Evolutionary conservation across 1,139 yeast genomes (phyloP), one percentile per base, ranked within the genome.

Genomic region (Candida tropicalis): DNA sequence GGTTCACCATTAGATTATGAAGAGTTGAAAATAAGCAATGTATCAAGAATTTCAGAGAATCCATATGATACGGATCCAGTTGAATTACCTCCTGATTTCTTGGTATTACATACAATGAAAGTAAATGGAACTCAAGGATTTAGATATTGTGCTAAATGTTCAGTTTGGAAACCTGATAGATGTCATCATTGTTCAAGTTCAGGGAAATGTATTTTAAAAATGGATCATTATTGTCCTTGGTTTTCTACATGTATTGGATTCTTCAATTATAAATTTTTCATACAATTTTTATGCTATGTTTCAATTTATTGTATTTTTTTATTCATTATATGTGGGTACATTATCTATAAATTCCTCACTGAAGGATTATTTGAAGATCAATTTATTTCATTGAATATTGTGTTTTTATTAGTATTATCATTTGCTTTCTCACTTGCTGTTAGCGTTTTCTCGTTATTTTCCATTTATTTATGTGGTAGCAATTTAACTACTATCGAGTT

Each of bases 191-290:
- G 99, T 48, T 83, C 88, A 0, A 65, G 79, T 15, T 81, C 93
- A 50, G 77, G 81, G 9, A 68, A 66, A 43, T 93, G 99, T 62
- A 75, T 87, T 1, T 71, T 93, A 44, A 71, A 77, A 49, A 85
- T 85, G 93, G 95, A 86, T 65, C 99, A 93, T 59, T 95, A 87
- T 63, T 93, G 99, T 60, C 98, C 99, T 0, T 93, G 99, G 99
- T 90, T 91, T 62, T 82, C 96, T 1, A 73, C 81, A 5, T 91
- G 99, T 61, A 79, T 95, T 47, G 99, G 99, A 0, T 85, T 77
- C 64, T 67, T 67, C 38, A 91, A 91, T 64, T 91, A 88, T 56
- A 87, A 88, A 64, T 79, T 70, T 57, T 91, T 59, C 72, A 62
- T 89, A 17, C 96, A 90, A 62, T 86, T 87, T 57, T 64, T 93